These are phyloP conservation scores for Periconia macrospinosa DNA, from an alignment of 2,329 filamentous ascomycete species.

Conservation along the genomic window DNA sequence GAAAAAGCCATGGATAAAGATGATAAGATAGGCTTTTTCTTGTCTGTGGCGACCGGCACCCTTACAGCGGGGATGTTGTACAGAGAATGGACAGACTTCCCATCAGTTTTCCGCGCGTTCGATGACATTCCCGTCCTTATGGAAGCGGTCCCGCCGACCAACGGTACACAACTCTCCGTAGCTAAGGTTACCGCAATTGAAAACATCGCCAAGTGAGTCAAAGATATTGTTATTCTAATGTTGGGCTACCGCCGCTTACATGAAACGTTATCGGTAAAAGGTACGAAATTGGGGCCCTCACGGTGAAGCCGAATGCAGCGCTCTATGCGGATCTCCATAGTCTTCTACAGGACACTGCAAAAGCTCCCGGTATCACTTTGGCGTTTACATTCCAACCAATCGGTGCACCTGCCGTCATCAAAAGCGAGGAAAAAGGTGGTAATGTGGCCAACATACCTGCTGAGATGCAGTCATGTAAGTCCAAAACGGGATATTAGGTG, in stretches of 20 bases:
- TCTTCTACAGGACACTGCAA: background rate
- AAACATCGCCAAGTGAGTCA: background rate
- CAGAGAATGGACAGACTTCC: background rate
- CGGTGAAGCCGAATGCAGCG: background rate
- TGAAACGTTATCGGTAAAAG: background rate
- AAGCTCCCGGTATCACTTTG: background rate
- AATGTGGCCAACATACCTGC: background rate
- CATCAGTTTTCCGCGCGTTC: slow-evolving; percentile 1
- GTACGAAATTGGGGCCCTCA: background rate
- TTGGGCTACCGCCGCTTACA: too few relatives aligned
- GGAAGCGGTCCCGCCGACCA: background rate
- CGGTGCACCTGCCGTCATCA: background rate
- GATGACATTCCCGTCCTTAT: background rate
- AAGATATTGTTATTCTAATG: too few relatives aligned
- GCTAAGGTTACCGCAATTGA: background rate
- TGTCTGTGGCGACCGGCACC: background rate
- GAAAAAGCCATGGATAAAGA: background rate
- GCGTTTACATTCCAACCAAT: background rate
- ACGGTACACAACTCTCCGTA: background rate
- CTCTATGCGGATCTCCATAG: background rate
- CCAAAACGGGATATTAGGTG: background rate
- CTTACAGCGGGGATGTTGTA: slow-evolving; percentile 1
- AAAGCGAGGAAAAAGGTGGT: background rate
- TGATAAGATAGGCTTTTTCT: background rate
- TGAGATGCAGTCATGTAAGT: background rate